A percentile compares a stretch with the other conserved stretches of the same genome.
Conservation (phyloP, 2,329 filamentous ascomycete species). For the Epichloe hybrida region DNA sequence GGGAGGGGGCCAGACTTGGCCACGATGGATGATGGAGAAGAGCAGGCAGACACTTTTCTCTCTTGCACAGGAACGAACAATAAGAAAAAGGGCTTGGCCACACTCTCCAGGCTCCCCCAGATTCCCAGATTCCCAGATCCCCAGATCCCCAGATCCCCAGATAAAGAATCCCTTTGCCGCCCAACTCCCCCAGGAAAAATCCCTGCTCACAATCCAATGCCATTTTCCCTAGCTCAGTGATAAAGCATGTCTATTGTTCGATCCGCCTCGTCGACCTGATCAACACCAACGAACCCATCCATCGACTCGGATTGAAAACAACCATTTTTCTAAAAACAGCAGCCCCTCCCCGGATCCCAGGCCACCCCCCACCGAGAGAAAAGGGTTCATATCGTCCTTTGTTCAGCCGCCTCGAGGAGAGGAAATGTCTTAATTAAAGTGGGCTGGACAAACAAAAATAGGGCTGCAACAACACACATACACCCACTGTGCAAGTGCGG, state of each 20-base stretch:
- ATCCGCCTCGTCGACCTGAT: neutral
- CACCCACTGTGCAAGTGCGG: neutral
- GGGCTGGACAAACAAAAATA: neutral
- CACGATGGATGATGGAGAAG: neutral
- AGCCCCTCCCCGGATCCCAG: neutral
- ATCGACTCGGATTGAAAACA: neutral
- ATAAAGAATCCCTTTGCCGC: slow-evolving; percentile 1
- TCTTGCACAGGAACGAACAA: neutral
- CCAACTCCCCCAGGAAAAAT: neutral
- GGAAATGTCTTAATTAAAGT: neutral
- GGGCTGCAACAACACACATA: neutral
- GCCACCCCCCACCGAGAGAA: neutral
- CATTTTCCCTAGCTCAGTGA: neutral
- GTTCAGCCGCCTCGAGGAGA: neutral
- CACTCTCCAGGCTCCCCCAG: neutral
- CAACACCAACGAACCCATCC: neutral
- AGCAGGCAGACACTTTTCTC: neutral
- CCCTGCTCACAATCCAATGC: neutral
- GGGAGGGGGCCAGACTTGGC: neutral
- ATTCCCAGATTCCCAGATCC: neutral
- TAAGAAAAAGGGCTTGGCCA: neutral
- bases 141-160: neutral
- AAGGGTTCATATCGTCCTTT: neutral
- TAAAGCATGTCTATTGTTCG: neutral
- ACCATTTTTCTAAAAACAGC: neutral